phyloP scores from a whole-genome alignment of 805 yeast species.

The Ogataea nonfermentans region DNA sequence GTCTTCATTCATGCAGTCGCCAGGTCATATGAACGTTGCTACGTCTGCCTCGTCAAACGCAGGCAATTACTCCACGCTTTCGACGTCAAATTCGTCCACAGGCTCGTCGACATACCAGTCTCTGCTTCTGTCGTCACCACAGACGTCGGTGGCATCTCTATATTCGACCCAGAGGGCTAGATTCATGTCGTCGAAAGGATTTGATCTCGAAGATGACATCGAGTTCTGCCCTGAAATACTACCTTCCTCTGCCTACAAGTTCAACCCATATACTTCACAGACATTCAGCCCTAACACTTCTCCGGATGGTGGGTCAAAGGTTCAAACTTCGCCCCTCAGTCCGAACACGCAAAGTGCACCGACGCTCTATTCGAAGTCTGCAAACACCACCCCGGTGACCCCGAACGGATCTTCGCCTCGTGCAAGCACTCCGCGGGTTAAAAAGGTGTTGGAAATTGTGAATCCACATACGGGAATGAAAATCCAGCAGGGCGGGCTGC shows the following conservation, averaged over 20 bases:
- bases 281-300: constrained; percentile 53
- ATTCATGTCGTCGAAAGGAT: constrained; percentile 57
- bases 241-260: constrained; percentile 36
- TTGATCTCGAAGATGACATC: constrained; percentile 61
- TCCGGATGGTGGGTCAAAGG: constrained; percentile 33
- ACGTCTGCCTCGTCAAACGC: constrained; percentile 5
- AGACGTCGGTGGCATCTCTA: constrained; percentile 26
- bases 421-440: constrained; percentile 54
- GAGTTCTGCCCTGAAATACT: constrained; percentile 62
- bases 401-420: constrained; percentile 38
- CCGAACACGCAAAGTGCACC: constrained; percentile 13
- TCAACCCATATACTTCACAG: constrained; percentile 66
- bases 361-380: constrained; percentile 15
- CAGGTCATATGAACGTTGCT: constrained; percentile 13
- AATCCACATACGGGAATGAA: constrained; percentile 61
- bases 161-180: constrained; percentile 41
- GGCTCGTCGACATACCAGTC: constrained; percentile 26
- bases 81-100: constrained; percentile 21
- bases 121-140: constrained; percentile 27
- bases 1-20: constrained; percentile 12
- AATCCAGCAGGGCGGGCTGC: constrained; percentile 27
- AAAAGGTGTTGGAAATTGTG: constrained; percentile 59
- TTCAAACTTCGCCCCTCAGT: constrained; percentile 18
- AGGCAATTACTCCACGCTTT: constrained; percentile 10
- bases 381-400: constrained; percentile 12